Conservation (phyloP, 2,329 filamentous ascomycete genomes). For the Cladosporium oxysporum region DNA sequence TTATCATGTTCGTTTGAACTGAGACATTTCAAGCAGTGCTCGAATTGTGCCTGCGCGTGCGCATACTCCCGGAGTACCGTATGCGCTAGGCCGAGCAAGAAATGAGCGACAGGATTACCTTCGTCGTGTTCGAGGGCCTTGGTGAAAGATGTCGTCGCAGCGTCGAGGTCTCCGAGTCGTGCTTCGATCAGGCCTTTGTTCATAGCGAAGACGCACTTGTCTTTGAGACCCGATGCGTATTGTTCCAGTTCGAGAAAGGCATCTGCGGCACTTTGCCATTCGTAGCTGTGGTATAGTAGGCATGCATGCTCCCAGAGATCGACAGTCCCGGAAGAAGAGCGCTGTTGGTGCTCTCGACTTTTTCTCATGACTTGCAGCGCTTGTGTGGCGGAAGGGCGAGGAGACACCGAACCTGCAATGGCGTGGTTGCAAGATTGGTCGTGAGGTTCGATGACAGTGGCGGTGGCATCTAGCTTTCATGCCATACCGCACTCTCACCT, state of each 20-base stretch:
- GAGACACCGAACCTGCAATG: neutral
- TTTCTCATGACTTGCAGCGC: neutral
- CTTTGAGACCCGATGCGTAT: constrained; percentile 21
- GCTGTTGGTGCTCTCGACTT: neutral
- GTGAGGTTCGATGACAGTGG: neutral
- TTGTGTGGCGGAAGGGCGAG: neutral
- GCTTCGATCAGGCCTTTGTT: constrained; percentile 36
- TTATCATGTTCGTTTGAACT: constrained; percentile 22
- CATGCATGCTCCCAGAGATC: constrained; percentile 40
- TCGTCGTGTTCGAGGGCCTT: constrained; percentile 28
- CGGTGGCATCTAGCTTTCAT: neutral
- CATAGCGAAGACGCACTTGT: constrained; percentile 29
- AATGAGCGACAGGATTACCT: constrained; percentile 28
- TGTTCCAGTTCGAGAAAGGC: constrained; percentile 30
- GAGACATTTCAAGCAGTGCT: constrained; percentile 25
- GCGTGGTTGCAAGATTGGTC: neutral
- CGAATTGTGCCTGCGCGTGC: constrained; percentile 29
- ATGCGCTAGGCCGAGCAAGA: constrained; percentile 34
- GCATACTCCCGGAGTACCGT: constrained; percentile 29
- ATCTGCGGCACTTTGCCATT: constrained; percentile 36
- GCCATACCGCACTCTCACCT: neutral
- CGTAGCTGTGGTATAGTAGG: constrained; percentile 35
- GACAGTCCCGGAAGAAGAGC: constrained; percentile 21
- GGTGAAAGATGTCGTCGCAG: constrained; percentile 28
- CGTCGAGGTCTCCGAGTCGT: constrained; percentile 33